Base-by-base conservation (phyloP, 2,329 filamentous ascomycete species). In the Microdochium paspali region DNA sequence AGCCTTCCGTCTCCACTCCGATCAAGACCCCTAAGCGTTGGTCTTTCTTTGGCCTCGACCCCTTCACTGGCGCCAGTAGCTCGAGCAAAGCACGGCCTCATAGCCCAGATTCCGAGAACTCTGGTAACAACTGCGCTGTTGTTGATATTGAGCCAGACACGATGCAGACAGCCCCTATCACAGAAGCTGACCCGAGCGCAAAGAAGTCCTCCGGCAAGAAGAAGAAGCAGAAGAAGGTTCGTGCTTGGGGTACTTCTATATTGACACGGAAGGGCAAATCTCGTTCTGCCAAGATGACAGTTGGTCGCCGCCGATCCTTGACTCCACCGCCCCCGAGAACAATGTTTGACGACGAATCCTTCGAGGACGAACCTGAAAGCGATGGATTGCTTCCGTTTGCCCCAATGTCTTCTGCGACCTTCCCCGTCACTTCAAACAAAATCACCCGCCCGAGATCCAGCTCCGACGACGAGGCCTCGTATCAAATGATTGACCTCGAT, bases 401-500 rank as follows among this genome's bases (percentile, higher is more conserved):
- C 5, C 70, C 69, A 0, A 64, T 65, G 4, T 62, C 73, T 3
- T 63, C 66, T 54, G 46, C 54, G 58, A 9, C 52, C 61, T 30
- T 49, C 58, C 26, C 48, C 59, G 15, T 50, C 62, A 3, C 67
- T 68, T 58, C 69, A 67, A 40, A 65, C 70, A 54, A 50, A 21
- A 21, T 21, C 18, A 40, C 63, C 32, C 64, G 64, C 24, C 61
- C 58, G 4, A 54, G 59, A 18, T 58, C 56, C 51, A 66, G 56
- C 39, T 64, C 64, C 2, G 73, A 80, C 9, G 79, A 83, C 44
- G 87, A 94, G 50, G 64, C 78, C 3, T 76, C 84, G 46, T 87
- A 82, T 58, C 84, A 87, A 7, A 85, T 96, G 64, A 94, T 98
- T 53, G 93, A 98, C 63, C 71, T 98, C 39, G 93, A 98, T 67